Base-by-base conservation (phyloP, 2,329 filamentous ascomycete species). In the Fusarium sulawesiense region DNA sequence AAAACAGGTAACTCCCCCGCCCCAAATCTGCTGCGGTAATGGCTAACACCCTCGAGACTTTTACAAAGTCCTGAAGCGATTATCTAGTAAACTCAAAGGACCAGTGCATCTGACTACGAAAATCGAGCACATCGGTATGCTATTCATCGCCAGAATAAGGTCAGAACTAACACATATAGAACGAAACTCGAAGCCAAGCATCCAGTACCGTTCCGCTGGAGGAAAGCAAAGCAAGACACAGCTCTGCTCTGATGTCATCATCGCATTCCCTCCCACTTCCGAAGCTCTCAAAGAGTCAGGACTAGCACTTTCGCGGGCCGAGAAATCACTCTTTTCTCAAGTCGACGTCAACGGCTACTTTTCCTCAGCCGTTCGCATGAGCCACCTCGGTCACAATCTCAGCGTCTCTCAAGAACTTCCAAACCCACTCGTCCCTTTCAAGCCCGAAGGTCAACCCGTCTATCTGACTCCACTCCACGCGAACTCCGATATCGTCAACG, bases 301-400 rank as follows among this genome's bases (percentile, higher is more conserved):
- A 8, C 6, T 56, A 3, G 8, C 3, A 1, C 32, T 56, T 4
- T 49, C 54, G 4, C 5, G 14, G 1, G 14, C 54, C 3, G 54
- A 56, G 13, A 11, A 12, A 12, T 23, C 0, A 14, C 44, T 56
- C 2, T 56, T 56, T 29, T 8, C 54, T 4, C 44, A 49, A 23
- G 54, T 56, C 1, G n/a, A 14, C 6, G 54, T 56, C 6, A 56
- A 56, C 3, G 10, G 44, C 8, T 56, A 56, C 21, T 56, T 56
- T 14, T 49, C 54, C 12, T 56, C 54, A 41, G 54, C 54, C 6
- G 54, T 56, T 1, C 54, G 44, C 8, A 56, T 56, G 44, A 40
- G 12, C 3, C 27, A 56, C 1, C 54, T 56, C 2, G 54, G 44
- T 16, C 16, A 56, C 9, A 56, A 56, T 0, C 30, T 56, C 2